Conservation (phyloP, 805 yeast species). For the Starmerella kuoi region DNA sequence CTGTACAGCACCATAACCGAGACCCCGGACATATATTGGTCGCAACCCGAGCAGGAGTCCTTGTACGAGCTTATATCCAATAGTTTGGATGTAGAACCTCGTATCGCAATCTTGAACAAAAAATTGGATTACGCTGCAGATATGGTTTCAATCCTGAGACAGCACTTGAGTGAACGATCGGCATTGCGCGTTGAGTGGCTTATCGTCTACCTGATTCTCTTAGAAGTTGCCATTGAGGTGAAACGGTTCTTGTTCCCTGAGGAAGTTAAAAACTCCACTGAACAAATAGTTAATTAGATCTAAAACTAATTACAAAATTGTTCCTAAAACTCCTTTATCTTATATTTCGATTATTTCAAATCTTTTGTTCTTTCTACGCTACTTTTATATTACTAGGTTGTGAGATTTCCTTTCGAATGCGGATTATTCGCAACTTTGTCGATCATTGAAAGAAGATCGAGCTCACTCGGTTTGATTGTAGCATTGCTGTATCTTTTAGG, state of each 20-base stretch:
- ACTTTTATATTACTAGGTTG: background rate
- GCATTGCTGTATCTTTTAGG: background rate
- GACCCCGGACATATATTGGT: slow-evolving; percentile 89
- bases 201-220: slow-evolving; percentile 66
- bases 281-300: no score
- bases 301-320: background rate
- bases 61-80: slow-evolving; percentile 61
- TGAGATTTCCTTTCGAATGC: slow-evolving; percentile 2
- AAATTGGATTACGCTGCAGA: slow-evolving; percentile 86
- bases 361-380: background rate
- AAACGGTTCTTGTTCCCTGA: slow-evolving; percentile 19
- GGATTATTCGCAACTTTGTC: background rate
- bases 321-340: background rate
- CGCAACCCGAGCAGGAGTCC: slow-evolving; percentile 71
- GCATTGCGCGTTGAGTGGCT: slow-evolving; percentile 77
- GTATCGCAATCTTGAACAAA: slow-evolving; percentile 68
- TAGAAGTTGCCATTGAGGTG: slow-evolving; percentile 74
- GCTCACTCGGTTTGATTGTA: background rate
- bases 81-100: slow-evolving; percentile 59
- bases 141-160: slow-evolving; percentile 65
- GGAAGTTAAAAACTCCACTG: no score
- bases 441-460: slow-evolving; percentile 1
- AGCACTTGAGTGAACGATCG: slow-evolving; percentile 63
- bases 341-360: no score
- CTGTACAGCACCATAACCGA: slow-evolving; percentile 79